Evolutionary conservation across 768 basidiomycete species (phyloP).

Genomic region (Termitomyces sp.): DNA sequence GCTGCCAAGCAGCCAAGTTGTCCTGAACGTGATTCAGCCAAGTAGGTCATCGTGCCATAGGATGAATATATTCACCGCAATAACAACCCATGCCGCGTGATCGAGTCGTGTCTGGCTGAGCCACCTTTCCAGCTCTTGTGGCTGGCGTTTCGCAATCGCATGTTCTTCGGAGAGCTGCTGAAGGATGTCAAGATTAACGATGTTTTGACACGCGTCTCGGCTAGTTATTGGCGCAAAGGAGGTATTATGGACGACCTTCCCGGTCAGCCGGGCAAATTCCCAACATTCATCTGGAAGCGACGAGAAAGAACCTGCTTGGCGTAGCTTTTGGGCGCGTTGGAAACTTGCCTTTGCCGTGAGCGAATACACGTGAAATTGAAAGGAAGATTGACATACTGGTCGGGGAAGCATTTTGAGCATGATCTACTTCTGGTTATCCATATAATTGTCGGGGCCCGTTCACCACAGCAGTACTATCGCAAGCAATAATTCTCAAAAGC

Average conservation of each 20-base stretch:
- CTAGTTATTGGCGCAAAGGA: slow-evolving; percentile 17
- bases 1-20: slow-evolving; percentile 24
- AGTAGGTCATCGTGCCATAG: background rate
- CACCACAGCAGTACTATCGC: slow-evolving; percentile 14
- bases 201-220: slow-evolving; percentile 14
- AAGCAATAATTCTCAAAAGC: slow-evolving; percentile 4
- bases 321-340: slow-evolving; percentile 10
- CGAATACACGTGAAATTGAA: background rate
- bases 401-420: slow-evolving; percentile 15
- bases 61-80: slow-evolving; percentile 15
- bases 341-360: slow-evolving; percentile 6
- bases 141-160: slow-evolving; percentile 14
- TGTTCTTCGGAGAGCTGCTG: slow-evolving; percentile 20
- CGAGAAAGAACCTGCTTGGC: slow-evolving; percentile 1
- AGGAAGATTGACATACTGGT: slow-evolving; percentile 10
- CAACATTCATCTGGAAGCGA: slow-evolving; percentile 12
- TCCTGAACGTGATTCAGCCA: slow-evolving; percentile 15
- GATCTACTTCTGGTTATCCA: slow-evolving; percentile 16
- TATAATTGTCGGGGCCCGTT: slow-evolving; percentile 14
- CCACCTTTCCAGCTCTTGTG: slow-evolving; percentile 18
- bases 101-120: slow-evolving; percentile 24
- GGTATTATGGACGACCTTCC: slow-evolving; percentile 14
- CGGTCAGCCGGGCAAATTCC: slow-evolving; percentile 14
- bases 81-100: slow-evolving; percentile 21
- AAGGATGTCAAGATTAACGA: slow-evolving; percentile 12